Evolutionary conservation across 495 filamentous ascomycete genomes (phyloP).

Genomic region (Aspergillus leporis): DNA sequence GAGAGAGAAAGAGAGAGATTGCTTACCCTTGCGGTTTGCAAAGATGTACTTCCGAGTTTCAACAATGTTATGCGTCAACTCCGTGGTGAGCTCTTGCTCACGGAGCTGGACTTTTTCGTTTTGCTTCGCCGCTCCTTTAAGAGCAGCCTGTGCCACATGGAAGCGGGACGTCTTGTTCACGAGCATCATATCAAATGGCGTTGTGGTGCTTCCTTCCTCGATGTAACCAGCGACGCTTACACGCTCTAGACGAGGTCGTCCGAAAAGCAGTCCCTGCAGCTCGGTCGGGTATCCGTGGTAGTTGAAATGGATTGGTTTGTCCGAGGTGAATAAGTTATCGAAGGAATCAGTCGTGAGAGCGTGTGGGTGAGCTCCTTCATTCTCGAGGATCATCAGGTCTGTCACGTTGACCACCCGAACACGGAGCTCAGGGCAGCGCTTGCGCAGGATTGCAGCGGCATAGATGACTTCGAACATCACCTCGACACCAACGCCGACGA

Average conservation of each 20-base stretch:
- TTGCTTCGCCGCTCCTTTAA: slow-evolving; percentile 47
- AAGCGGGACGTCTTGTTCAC: slow-evolving; percentile 63
- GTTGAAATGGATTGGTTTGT: slow-evolving; percentile 65
- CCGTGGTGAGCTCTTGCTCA: slow-evolving; percentile 46
- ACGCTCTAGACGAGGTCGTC: slow-evolving; percentile 49
- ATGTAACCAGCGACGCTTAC: slow-evolving; percentile 63
- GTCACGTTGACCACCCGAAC: slow-evolving; percentile 74
- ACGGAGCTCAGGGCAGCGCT: slow-evolving; percentile 52
- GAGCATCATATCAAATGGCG: slow-evolving; percentile 76
- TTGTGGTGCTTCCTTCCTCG: slow-evolving; percentile 73
- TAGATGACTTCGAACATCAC: slow-evolving; percentile 70
- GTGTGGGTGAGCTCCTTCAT: slow-evolving; percentile 63
- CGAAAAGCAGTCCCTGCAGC: slow-evolving; percentile 64
- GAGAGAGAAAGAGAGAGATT: not conserved
- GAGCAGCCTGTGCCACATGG: slow-evolving; percentile 60
- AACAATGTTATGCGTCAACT: slow-evolving; percentile 50
- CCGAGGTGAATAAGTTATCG: slow-evolving; percentile 59
- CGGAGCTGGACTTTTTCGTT: slow-evolving; percentile 53
- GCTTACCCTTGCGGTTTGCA: slow-evolving; percentile 50
- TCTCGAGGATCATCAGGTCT: slow-evolving; percentile 66
- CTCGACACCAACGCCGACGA: slow-evolving; percentile 71
- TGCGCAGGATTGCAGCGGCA: slow-evolving; percentile 59
- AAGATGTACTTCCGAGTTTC: slow-evolving; percentile 59
- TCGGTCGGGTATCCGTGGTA: slow-evolving; percentile 70
- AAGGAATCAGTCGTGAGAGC: slow-evolving; percentile 56